Evolutionary conservation across 805 yeast genomes (phyloP).

Genomic region (Wickerhamiella dianesei): DNA sequence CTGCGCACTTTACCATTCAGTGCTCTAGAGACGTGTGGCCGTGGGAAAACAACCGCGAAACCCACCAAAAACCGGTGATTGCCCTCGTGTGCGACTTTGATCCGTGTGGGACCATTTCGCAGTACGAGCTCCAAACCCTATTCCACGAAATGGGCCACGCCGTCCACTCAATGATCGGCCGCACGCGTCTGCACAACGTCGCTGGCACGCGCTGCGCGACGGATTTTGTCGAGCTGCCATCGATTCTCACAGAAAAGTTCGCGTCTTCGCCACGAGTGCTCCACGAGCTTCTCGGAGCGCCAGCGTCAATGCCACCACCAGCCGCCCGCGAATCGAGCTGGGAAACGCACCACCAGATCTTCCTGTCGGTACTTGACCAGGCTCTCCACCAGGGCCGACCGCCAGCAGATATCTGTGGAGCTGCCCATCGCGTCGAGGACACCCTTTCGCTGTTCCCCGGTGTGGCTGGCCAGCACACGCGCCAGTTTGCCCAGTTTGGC

Average conservation of each 20-base stretch:
- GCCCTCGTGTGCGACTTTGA: conserved; percentile 76
- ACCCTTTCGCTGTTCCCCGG: conserved; percentile 52
- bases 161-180: conserved; percentile 91
- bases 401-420: conserved; percentile 4
- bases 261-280: conserved; percentile 71
- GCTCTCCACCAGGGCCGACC: conserved; percentile 39
- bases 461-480: conserved; percentile 33
- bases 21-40: conserved; percentile 63
- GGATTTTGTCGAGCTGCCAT: conserved; percentile 92
- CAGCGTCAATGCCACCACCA: conserved; percentile 20
- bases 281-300: conserved; percentile 21
- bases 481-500: conserved; percentile 91
- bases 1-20: conserved; percentile 92
- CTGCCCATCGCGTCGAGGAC: conserved; percentile 35
- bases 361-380: conserved; percentile 85
- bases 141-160: conserved; percentile 99
- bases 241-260: conserved; percentile 91
- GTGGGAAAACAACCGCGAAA: conserved; percentile 29
- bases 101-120: conserved; percentile 34
- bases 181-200: conserved; percentile 78
- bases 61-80: conserved; percentile 76
- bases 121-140: conserved; percentile 78
- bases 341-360: conserved; percentile 74
- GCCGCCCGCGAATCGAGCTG: conserved; percentile 36
- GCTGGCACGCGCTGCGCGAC: conserved; percentile 93